Evolutionary conservation across 1,284 basidiomycete species (phyloP), one percentile per base, ranked within the genome.

Genomic region (Mycocalia duriaeana): DNA sequence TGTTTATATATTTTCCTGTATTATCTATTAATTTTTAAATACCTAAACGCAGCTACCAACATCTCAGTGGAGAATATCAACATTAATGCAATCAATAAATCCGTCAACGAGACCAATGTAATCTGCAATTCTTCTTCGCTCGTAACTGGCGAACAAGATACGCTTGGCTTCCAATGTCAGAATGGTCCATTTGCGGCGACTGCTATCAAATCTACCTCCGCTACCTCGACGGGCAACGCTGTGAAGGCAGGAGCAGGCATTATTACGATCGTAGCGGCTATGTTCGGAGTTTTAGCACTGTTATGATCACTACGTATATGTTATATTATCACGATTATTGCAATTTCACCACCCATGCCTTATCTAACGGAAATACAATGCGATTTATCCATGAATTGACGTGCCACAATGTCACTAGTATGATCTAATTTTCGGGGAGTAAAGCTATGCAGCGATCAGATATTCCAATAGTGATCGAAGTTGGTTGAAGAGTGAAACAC

Each of bases 161-260:
- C 61, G 0, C 57, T 72, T 11, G 69, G 69, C 9, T 72, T 72
- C 55, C 52, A 66, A 42, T 72, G 70, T 49, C 45, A 54, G n/a
- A 59, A 61, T 44, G 69, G 70, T 3, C 61, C 65, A 1, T 67
- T 63, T 14, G 45, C 50, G 13, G 52, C 47, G 2, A 64, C 64
- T 5, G 47, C 49, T 8, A 60, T 58, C 18, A 19, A 24, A 22
- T 14, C 13, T 19, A 14, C 36, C 19, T 9, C 13, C 18, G 9
- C 36, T 9, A 38, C 11, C 19, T 38, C 36, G 13, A 18, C 36
- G 13, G 11, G 13, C 13, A 19, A 19, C 13, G 36, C 19, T 19
- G 36, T 19, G 11, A 38, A 18, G 9, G 36, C 18, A 9, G 36
- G 13, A 19, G 19, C 19, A 18, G 36, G 11, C 18, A n/a, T n/a